A percentile compares a stretch with the other conserved stretches of the same genome.
Evolutionary conservation across 768 basidiomycete species (phyloP).

Genomic region (Boletus tomentosulus): DNA sequence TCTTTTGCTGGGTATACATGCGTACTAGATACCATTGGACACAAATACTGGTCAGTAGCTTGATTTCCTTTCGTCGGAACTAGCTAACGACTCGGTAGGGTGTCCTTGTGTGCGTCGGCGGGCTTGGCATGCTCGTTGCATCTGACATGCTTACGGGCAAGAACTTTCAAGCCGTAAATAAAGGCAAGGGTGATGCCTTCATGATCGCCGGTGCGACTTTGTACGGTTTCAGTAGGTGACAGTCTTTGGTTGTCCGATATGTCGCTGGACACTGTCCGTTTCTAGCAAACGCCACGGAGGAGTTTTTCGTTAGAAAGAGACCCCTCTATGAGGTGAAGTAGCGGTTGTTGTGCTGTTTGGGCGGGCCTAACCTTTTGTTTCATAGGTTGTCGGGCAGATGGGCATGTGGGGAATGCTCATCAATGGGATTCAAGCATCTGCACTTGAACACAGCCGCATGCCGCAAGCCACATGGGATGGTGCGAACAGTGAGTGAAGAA

Average conservation of each 20-base stretch:
- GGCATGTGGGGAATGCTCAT: conserved; percentile 83
- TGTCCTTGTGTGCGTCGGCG: conserved; percentile 65
- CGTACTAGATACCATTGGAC: conserved; percentile 79
- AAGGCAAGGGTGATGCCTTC: conserved; percentile 78
- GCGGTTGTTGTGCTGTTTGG: not conserved
- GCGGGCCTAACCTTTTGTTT: not conserved
- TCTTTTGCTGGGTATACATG: conserved; percentile 83
- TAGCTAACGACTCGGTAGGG: conserved; percentile 43
- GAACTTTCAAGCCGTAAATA: conserved; percentile 58
- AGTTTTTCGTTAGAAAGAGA: conserved; percentile 74
- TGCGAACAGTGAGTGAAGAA: conserved; percentile 54
- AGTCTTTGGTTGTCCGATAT: not conserved
- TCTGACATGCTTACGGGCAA: conserved; percentile 78
- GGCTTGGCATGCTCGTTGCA: conserved; percentile 74
- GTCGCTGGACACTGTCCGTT: not conserved
- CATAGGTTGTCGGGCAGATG: conserved; percentile 73
- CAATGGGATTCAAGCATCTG: conserved; percentile 73
- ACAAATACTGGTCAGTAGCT: conserved; percentile 58
- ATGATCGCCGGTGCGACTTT: conserved; percentile 85
- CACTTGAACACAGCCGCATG: conserved; percentile 68
- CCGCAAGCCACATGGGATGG: conserved; percentile 68
- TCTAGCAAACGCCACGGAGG: conserved; percentile 82
- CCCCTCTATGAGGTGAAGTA: conserved; percentile 68
- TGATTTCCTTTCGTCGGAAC: not conserved
- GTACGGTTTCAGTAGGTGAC: conserved; percentile 75